A percentile compares a stretch with the other conserved stretches of the same genome.
Conservation (phyloP, 805 yeast species). For the Pichia occidentalis region DNA sequence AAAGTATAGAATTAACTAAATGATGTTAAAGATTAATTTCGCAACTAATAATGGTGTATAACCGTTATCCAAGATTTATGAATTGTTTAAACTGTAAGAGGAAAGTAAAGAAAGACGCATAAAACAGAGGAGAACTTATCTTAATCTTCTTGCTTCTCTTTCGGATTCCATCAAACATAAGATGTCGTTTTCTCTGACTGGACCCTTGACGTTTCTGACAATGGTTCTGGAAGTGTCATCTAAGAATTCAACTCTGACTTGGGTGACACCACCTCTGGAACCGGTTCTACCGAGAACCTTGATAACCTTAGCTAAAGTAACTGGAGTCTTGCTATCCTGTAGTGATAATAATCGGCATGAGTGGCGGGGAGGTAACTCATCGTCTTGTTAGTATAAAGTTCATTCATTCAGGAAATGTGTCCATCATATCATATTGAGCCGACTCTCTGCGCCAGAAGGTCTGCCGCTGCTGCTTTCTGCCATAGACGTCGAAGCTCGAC, state of each 20-base stretch:
- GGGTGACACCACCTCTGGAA: conserved; percentile 99
- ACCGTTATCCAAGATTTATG: background rate
- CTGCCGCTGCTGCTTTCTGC: no score
- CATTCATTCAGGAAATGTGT: no score
- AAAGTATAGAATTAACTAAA: no score
- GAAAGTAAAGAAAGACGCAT: background rate
- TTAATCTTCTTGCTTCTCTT: conserved; percentile 97
- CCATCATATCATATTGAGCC: no score
- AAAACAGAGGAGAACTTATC: conserved; percentile 35
- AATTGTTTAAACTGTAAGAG: background rate
- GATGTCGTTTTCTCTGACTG: conserved; percentile 97
- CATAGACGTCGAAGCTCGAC: background rate
- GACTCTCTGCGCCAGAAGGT: no score
- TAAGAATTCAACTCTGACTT: conserved; percentile 94
- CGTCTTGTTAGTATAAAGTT: no score
- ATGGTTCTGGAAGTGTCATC: conserved; percentile 93
- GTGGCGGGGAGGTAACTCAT: no score
- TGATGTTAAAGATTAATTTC: no score
- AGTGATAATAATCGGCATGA: conserved; percentile 1
- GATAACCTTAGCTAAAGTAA: conserved; percentile 98
- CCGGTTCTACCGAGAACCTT: conserved; percentile 99
- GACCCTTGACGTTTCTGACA: conserved; percentile 96
- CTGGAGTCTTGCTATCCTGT: conserved; percentile 74
- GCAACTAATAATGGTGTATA: no score
- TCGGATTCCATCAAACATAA: conserved; percentile 99